Base-by-base conservation (phyloP, 1,139 yeast species). In the Taphrina communis region DNA sequence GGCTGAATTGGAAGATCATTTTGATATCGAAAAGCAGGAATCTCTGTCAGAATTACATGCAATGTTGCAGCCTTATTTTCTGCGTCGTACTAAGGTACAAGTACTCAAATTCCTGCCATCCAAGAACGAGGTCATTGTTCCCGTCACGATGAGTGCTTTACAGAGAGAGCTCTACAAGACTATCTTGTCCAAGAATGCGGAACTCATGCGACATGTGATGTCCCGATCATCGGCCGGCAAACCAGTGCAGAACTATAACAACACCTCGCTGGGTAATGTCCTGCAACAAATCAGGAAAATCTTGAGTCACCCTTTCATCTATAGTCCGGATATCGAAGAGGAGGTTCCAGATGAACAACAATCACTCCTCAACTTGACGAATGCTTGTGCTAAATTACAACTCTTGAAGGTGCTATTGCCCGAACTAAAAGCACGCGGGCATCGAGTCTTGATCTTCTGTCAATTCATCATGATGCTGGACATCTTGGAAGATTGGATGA, bases 391-490 rank as follows among this genome's bases (percentile, higher is more conserved):
- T 74, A 90, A 90, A 76, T 88, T 90, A 77, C 95, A 90, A 77
- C 79, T 90, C 66, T 81, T 90, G 70, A 93, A 89, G 75, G 82
- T 90, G 71, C 82, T 90, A 48, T 80, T 90, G 71, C 95, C 95
- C 1, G 89, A 89, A 74, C 85, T 90, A 74, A 86, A 87, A 75
- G 85, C 84, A 6, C 84, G 90, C 1, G 93, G 93, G 0, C 96
- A 89, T 74, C 83, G 94, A 74, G 93, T 89, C 14, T 82, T 90
- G 75, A 87, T 90, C 70, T 90, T 90, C 75, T 89, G 89, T 78
- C 96, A 90, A 79, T 90, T 90, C 94, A 88, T 96, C 1, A 93
- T 88, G 77, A 87, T 90, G 71, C 88, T 90, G 93, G 93, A 89
- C 77, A 90, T 90, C 66, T 88, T 90, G 92, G 96, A 89, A 77